phyloP scores from a whole-genome alignment of 1,284 basidiomycete genomes.

The Apiotrichum gracile region DNA sequence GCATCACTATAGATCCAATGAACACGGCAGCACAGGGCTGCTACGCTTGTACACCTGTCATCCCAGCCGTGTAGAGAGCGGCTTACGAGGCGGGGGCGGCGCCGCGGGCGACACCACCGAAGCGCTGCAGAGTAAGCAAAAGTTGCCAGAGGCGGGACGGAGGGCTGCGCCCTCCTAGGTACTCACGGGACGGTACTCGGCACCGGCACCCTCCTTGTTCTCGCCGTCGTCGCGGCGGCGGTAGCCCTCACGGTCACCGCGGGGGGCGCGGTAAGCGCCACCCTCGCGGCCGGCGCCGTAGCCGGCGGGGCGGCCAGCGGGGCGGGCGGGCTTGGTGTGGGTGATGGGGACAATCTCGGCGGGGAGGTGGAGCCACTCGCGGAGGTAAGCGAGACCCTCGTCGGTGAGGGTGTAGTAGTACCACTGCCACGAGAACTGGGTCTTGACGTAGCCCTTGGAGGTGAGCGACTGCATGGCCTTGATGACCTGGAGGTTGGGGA shows the following conservation, averaged over 20 bases:
- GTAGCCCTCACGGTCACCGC: conserved; percentile 70
- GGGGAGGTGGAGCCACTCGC: conserved; percentile 90
- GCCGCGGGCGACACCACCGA: conserved; percentile 81
- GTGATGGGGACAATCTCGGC: conserved; percentile 89
- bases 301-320: conserved; percentile 61
- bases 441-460: conserved; percentile 93
- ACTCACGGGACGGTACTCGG: conserved; percentile 63
- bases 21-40: background rate
- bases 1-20: background rate
- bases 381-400: conserved; percentile 90
- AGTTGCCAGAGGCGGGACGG: background rate
- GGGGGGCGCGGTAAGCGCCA: conserved; percentile 77
- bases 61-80: conserved; percentile 11
- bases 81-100: conserved; percentile 61
- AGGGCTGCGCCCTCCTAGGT: conserved; percentile 3
- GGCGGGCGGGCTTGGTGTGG: conserved; percentile 84
- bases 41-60: conserved; percentile 22
- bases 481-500: conserved; percentile 97
- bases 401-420: conserved; percentile 93
- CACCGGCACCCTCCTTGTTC: conserved; percentile 60
- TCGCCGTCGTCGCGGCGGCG: conserved; percentile 58
- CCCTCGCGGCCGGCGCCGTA: conserved; percentile 51
- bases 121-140: conserved; percentile 48
- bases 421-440: conserved; percentile 94
- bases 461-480: conserved; percentile 98